These are phyloP conservation scores for Lasiodiplodia gonubiensis DNA, from an alignment of 2,329 filamentous ascomycete species.

Conservation along the genomic window DNA sequence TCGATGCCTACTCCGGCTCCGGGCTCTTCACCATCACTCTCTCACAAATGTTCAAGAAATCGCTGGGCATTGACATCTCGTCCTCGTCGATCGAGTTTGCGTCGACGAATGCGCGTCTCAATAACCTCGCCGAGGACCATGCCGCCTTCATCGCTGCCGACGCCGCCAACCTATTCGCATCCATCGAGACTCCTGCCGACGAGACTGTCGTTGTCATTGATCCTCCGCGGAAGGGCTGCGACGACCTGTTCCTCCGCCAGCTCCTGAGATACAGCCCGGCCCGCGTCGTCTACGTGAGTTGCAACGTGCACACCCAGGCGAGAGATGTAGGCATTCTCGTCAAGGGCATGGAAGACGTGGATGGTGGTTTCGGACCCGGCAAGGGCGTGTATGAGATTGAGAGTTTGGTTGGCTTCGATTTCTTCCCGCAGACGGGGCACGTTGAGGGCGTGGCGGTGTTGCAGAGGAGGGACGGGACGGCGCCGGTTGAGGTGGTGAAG, in stretches of 20 bases:
- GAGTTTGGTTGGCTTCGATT: constrained; percentile 90
- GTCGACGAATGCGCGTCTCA: constrained; percentile 76
- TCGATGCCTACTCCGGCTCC: constrained; percentile 96
- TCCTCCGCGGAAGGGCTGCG: constrained; percentile 95
- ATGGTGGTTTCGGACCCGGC: constrained; percentile 44
- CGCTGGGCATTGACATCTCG: constrained; percentile 89
- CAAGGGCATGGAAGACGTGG: constrained; percentile 62
- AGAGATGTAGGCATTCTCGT: constrained; percentile 89
- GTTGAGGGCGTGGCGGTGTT: constrained; percentile 69
- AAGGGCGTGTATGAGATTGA: constrained; percentile 77
- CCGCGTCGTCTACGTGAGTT: constrained; percentile 91
- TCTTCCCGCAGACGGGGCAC: constrained; percentile 86
- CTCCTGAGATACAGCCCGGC: constrained; percentile 77
- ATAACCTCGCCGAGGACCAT: constrained; percentile 69
- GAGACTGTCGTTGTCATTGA: constrained; percentile 95
- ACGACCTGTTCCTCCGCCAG: constrained; percentile 81
- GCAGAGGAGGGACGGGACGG: constrained; percentile 45
- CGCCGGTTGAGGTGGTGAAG: neutral
- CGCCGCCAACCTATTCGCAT: constrained; percentile 80
- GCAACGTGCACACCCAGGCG: constrained; percentile 97
- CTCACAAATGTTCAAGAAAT: constrained; percentile 77
- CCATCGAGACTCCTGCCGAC: constrained; percentile 73
- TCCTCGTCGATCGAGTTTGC: constrained; percentile 78
- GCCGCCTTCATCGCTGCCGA: constrained; percentile 90
- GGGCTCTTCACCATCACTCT: constrained; percentile 97